Conservation (phyloP, 257 asterid species). For the Solanum sejunctum region DNA sequence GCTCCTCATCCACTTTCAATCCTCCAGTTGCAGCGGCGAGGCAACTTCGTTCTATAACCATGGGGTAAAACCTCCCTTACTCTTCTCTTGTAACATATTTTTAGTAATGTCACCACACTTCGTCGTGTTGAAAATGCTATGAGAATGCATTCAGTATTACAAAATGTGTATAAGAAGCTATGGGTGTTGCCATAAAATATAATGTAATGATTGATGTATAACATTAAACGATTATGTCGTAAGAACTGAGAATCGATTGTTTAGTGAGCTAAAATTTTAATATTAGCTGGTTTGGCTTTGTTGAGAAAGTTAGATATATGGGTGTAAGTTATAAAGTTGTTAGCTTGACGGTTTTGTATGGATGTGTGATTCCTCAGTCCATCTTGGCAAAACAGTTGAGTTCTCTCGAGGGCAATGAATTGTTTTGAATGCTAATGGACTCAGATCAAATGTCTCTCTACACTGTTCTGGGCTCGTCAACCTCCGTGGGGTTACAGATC, state of each 20-base stretch:
- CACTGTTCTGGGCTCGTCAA: conserved; percentile 24
- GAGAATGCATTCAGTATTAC: not conserved
- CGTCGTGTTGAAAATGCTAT: not conserved
- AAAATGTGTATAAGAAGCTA: not conserved
- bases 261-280: not conserved
- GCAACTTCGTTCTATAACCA: not conserved
- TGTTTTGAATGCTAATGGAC: conserved; percentile 65
- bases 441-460: conserved; percentile 27
- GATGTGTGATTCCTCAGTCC: conserved; percentile 18
- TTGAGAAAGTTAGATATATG: not conserved
- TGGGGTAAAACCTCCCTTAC: not conserved
- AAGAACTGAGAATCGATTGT: not conserved
- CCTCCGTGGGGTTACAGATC: conserved; percentile 35
- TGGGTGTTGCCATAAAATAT: not conserved
- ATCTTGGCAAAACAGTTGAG: conserved; percentile 54
- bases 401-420: conserved; percentile 16
- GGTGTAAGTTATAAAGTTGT: not conserved
- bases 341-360: not conserved
- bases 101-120: not conserved
- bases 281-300: not conserved
- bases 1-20: not conserved
- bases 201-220: not conserved
- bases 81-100: not conserved
- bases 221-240: not conserved
- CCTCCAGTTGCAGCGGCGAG: not conserved